A percentile compares a stretch with the other conserved stretches of the same genome.
These are phyloP conservation scores for Dovyalis caffra DNA, from an alignment of 345 rosid species.

Conservation along the genomic window DNA sequence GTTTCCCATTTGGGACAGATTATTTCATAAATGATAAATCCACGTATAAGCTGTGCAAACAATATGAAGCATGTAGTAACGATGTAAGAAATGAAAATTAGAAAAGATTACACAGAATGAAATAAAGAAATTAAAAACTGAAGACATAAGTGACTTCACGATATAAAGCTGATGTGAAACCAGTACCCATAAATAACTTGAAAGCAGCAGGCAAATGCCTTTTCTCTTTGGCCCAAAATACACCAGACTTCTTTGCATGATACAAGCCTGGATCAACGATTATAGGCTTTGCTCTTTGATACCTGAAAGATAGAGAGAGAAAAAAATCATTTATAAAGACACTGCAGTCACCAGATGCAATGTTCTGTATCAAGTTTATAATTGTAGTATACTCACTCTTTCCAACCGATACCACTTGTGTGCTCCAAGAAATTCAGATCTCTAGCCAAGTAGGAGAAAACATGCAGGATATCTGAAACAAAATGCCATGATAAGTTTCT, in stretches of 20 bases:
- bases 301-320: constrained; percentile 36
- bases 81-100: too few relatives aligned
- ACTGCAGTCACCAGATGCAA: background rate
- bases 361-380: background rate
- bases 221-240: constrained; percentile 85
- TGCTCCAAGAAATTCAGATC: constrained; percentile 93
- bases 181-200: constrained; percentile 80
- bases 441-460: constrained; percentile 88
- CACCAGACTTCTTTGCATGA: constrained; percentile 76
- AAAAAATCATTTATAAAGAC: background rate
- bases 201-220: constrained; percentile 85
- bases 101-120: background rate
- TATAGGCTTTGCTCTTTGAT: constrained; percentile 83
- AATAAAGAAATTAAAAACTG: background rate
- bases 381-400: constrained; percentile 70
- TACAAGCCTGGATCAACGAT: constrained; percentile 89
- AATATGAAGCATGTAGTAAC: background rate
- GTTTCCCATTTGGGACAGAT: background rate
- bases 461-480: constrained; percentile 82
- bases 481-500: constrained; percentile 5
- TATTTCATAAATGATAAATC: background rate
- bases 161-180: constrained; percentile 10
- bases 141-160: background rate
- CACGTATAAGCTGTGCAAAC: background rate
- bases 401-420: constrained; percentile 84